Evolutionary conservation across 306 rosid genomes (phyloP).

Genomic region (Oxytropis ochrocephala): DNA sequence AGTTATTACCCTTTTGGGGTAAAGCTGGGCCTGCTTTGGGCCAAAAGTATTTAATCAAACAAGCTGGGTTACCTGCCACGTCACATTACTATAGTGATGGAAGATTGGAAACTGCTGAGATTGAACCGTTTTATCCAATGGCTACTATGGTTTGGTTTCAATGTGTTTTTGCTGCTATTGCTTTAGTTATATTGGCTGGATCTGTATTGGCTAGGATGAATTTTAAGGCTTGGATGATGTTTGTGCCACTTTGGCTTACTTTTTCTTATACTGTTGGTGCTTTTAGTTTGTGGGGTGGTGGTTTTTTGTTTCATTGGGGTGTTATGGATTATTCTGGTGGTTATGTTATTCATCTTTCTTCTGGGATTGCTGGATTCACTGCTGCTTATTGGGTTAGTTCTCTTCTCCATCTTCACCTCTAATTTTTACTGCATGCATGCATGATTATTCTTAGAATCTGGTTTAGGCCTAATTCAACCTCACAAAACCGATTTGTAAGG

Average conservation of each 20-base stretch:
- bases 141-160: slow-evolving; percentile 61
- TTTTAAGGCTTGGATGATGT: slow-evolving; percentile 56
- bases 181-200: slow-evolving; percentile 37
- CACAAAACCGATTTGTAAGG: no score
- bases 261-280: slow-evolving; percentile 50
- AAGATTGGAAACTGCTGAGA: neutral
- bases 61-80: slow-evolving; percentile 21
- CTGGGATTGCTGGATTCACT: slow-evolving; percentile 52
- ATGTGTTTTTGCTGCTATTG: slow-evolving; percentile 39
- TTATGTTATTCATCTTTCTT: slow-evolving; percentile 60
- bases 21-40: slow-evolving; percentile 42
- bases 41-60: slow-evolving; percentile 23
- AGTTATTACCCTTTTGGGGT: slow-evolving; percentile 46
- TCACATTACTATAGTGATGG: neutral
- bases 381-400: slow-evolving; percentile 53
- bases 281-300: slow-evolving; percentile 56
- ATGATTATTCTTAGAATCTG: no score
- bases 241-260: slow-evolving; percentile 51
- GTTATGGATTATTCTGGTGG: slow-evolving; percentile 69
- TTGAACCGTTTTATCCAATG: slow-evolving; percentile 37
- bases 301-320: slow-evolving; percentile 56
- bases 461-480: no score
- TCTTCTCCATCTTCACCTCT: neutral
- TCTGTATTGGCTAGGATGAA: slow-evolving; percentile 45
- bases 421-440: neutral